Conservation (phyloP, 192 early-diverging fungal genomes). For the Phycomyces blakesleeanus region DNA sequence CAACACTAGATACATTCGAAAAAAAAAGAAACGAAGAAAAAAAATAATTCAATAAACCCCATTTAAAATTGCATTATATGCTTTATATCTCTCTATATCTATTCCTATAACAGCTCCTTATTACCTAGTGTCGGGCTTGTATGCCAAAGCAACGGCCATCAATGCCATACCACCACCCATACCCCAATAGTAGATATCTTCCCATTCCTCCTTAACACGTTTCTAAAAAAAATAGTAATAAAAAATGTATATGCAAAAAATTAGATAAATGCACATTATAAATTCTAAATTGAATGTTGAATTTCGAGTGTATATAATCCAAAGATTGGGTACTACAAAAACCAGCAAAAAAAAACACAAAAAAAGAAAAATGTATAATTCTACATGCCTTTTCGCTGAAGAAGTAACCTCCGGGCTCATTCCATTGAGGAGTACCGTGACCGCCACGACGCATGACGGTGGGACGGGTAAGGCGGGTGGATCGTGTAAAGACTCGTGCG, state of each 20-base stretch:
- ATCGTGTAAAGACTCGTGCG: conserved; percentile 41
- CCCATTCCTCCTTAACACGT: conserved; percentile 73
- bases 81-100: too few species aligned
- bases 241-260: background rate
- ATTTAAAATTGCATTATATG: too few species aligned
- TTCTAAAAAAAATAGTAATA: too few species aligned
- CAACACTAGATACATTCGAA: conserved; percentile 41
- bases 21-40: too few species aligned
- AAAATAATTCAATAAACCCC: too few species aligned
- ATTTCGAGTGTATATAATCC: too few species aligned
- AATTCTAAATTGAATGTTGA: too few species aligned
- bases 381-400: conserved; percentile 71
- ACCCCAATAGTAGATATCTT: conserved; percentile 58
- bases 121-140: conserved; percentile 80
- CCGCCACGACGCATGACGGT: conserved; percentile 50
- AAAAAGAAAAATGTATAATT: too few species aligned
- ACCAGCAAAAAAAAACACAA: too few species aligned
- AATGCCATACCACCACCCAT: conserved; percentile 56
- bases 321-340: too few species aligned
- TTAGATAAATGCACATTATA: background rate
- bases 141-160: conserved; percentile 52
- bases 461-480: conserved; percentile 42
- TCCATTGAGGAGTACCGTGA: conserved; percentile 53
- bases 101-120: conserved; percentile 25
- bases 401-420: conserved; percentile 72